A percentile compares a stretch with the other conserved stretches of the same genome.
Conservation (phyloP, 768 basidiomycete species). For the Lyophyllum shimeji region DNA sequence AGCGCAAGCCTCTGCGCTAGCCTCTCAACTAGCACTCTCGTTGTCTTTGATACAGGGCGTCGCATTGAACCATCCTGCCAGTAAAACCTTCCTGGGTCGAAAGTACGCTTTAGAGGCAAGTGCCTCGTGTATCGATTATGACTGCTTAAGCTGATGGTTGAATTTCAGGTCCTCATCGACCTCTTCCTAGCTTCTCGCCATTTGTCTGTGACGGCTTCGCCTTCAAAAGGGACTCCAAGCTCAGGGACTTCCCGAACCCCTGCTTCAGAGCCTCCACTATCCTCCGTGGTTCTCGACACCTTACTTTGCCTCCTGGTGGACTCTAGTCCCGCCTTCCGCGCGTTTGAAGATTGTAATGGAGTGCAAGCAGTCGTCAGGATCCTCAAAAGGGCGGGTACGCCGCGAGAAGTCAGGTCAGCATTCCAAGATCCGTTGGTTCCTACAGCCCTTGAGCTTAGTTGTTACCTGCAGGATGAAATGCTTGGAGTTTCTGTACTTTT, state of each 20-base stretch:
- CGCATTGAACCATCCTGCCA: constrained; percentile 62
- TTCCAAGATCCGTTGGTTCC: not conserved
- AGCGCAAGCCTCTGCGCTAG: constrained; percentile 46
- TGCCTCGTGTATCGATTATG: constrained; percentile 9
- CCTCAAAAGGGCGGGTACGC: constrained; percentile 81
- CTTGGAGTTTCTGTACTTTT: constrained; percentile 93
- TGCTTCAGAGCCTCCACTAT: constrained; percentile 41
- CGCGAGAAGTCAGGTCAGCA: constrained; percentile 82
- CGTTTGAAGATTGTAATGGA: constrained; percentile 76
- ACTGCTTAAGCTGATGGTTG: not conserved
- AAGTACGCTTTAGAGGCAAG: constrained; percentile 67
- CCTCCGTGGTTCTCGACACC: constrained; percentile 78
- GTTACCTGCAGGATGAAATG: constrained; percentile 79
- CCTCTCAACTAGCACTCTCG: constrained; percentile 54
- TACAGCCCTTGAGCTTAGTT: not conserved
- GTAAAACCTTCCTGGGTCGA: constrained; percentile 70
- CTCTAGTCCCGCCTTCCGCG: constrained; percentile 67
- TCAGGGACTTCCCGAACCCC: constrained; percentile 19
- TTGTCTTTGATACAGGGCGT: constrained; percentile 79
- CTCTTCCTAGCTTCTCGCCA: constrained; percentile 73
- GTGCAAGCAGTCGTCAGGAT: constrained; percentile 84
- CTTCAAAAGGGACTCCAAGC: constrained; percentile 26
- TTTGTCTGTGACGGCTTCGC: constrained; percentile 31
- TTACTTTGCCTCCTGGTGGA: constrained; percentile 90
- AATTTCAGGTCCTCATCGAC: constrained; percentile 65